Conservation (phyloP, 805 yeast species). For the Suhomyces prunicola region DNA sequence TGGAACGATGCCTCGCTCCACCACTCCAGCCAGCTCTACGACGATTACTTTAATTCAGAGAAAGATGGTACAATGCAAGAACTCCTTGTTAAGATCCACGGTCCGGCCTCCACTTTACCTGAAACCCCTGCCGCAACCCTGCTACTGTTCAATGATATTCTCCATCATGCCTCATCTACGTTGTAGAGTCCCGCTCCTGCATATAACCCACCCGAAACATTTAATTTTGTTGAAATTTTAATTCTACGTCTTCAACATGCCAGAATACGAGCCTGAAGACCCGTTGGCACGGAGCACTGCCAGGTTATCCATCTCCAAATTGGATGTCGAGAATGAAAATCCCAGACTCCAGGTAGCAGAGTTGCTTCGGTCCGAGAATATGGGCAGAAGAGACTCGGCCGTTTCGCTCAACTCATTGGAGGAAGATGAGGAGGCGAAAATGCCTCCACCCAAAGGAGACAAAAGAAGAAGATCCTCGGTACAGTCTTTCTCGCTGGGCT, state of each 20-base stretch:
- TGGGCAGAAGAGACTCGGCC: slow-evolving; percentile 21
- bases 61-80: neutral
- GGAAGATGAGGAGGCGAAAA: slow-evolving; percentile 8
- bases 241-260: neutral
- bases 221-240: neutral
- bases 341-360: slow-evolving; percentile 18
- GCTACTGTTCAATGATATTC: slow-evolving; percentile 1
- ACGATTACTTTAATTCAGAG: slow-evolving; percentile 4
- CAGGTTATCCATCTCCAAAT: slow-evolving; percentile 24
- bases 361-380: slow-evolving; percentile 5
- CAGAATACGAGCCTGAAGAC: slow-evolving; percentile 10
- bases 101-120: neutral
- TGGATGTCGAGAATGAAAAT: slow-evolving; percentile 16
- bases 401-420: slow-evolving; percentile 22
- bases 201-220: slow-evolving; percentile 1
- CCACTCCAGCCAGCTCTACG: slow-evolving; percentile 15
- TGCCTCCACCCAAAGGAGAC: slow-evolving; percentile 3
- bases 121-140: neutral
- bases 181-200: neutral
- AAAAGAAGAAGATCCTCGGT: slow-evolving; percentile 41
- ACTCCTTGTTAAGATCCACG: neutral
- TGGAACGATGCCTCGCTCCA: slow-evolving; percentile 15
- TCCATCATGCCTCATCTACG: neutral
- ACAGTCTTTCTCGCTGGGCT: slow-evolving; percentile 16
- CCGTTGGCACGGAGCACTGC: slow-evolving; percentile 24